Evolutionary conservation across 2,329 filamentous ascomycete genomes (phyloP).

Genomic region (Claviceps sp.): DNA sequence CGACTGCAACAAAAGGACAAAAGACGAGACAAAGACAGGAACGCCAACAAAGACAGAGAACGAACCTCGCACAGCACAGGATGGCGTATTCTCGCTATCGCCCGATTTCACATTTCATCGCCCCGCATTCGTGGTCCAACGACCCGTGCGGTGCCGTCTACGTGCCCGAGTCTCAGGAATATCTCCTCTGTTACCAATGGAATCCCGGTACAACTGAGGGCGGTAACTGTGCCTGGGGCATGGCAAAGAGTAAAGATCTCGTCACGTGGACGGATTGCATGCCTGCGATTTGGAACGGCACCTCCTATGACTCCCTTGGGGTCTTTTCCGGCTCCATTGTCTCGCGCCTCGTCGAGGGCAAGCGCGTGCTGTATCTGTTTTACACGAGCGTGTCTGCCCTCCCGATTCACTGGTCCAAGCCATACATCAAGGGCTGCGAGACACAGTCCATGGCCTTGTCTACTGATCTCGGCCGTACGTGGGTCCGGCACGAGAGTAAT

Average conservation of each 20-base stretch:
- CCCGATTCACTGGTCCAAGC: constrained; percentile 31
- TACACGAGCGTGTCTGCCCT: constrained; percentile 30
- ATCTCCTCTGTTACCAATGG: constrained; percentile 27
- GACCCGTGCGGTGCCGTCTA: constrained; percentile 30
- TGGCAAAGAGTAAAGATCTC: constrained; percentile 25
- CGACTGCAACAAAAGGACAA: not conserved
- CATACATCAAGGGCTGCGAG: constrained; percentile 29
- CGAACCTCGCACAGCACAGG: not conserved
- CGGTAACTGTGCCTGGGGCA: constrained; percentile 16
- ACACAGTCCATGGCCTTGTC: constrained; percentile 28
- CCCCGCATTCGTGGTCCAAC: constrained; percentile 24
- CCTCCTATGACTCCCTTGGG: constrained; percentile 26
- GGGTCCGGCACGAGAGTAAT: constrained; percentile 11
- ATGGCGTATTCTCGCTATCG: constrained; percentile 6
- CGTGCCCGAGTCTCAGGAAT: constrained; percentile 25
- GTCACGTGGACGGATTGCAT: constrained; percentile 19
- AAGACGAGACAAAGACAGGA: not conserved
- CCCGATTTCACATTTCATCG: constrained; percentile 20
- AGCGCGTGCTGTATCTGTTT: constrained; percentile 19
- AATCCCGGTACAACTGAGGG: constrained; percentile 12
- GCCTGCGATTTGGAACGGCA: constrained; percentile 10
- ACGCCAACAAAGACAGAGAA: not conserved
- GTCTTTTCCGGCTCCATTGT: constrained; percentile 32
- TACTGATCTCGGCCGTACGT: constrained; percentile 18
- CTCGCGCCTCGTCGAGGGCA: constrained; percentile 25